These are phyloP conservation scores for Fusarium sambucinum DNA, from an alignment of 2,329 filamentous ascomycete species.

Conservation along the genomic window DNA sequence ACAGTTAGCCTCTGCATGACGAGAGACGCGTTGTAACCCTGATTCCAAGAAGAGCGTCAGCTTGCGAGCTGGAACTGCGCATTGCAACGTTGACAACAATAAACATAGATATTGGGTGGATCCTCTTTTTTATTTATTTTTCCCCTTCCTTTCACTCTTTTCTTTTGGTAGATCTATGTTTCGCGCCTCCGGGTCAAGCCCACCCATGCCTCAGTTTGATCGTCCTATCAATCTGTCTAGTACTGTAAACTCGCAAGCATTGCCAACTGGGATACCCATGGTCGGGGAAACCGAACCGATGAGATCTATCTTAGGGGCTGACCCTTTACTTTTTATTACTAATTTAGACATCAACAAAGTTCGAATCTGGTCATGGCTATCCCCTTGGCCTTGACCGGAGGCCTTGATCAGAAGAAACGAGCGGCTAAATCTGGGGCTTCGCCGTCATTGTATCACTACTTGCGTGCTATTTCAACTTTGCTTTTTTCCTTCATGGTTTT, in stretches of 20 bases:
- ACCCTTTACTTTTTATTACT: not conserved
- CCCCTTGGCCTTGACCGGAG: constrained; percentile 14
- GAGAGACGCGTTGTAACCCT: constrained; percentile 25
- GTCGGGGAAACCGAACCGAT: constrained; percentile 4
- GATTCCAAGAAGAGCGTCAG: constrained; percentile 18
- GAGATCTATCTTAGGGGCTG: not conserved
- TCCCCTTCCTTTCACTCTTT: constrained; percentile 12
- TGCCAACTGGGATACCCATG: constrained; percentile 10
- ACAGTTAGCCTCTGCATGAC: not conserved
- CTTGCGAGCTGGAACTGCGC: constrained; percentile 25
- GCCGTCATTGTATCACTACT: constrained; percentile 20
- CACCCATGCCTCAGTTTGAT: constrained; percentile 24
- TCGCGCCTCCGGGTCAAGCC: constrained; percentile 5
- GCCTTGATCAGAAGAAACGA: constrained; percentile 23
- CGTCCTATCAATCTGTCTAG: constrained; percentile 11
- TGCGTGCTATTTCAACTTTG: constrained; percentile 8
- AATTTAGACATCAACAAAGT: not conserved
- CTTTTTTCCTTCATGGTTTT: constrained; percentile 32
- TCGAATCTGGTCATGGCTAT: not conserved
- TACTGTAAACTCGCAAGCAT: constrained; percentile 21
- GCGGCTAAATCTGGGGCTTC: constrained; percentile 40
- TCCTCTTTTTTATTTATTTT: constrained; percentile 6
- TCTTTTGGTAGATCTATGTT: constrained; percentile 19
- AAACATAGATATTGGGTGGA: constrained; percentile 16
- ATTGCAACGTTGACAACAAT: constrained; percentile 25